Conservation (phyloP, 768 basidiomycete species). For the Boletus rex-veris region DNA sequence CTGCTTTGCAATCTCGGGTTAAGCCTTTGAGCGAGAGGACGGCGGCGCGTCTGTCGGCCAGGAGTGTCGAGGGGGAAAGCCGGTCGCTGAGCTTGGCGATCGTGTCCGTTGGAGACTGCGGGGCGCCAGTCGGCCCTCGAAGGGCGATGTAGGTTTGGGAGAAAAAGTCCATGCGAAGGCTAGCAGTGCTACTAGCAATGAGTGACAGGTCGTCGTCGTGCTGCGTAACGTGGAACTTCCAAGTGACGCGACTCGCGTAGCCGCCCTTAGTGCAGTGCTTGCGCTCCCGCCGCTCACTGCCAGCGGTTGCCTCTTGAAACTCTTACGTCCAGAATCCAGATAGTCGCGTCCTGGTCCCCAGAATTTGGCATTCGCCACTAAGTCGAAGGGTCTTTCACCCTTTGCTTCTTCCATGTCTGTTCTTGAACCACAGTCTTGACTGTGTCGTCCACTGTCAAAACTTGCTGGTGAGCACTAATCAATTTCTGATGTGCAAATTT, state of each 20-base stretch:
- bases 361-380: too few relatives aligned
- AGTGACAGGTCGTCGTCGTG: neutral
- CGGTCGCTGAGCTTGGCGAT: slow-evolving; percentile 86
- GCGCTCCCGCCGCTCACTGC: too few relatives aligned
- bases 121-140: slow-evolving; percentile 76
- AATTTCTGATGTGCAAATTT: too few relatives aligned
- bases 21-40: slow-evolving; percentile 94
- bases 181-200: neutral
- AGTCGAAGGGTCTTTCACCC: too few relatives aligned
- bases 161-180: slow-evolving; percentile 68
- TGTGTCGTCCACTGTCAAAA: too few relatives aligned
- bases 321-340: too few relatives aligned
- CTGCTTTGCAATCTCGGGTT: slow-evolving; percentile 83
- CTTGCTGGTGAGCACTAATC: too few relatives aligned
- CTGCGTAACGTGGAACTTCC: neutral
- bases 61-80: slow-evolving; percentile 82
- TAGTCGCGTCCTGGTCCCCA: too few relatives aligned
- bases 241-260: neutral
- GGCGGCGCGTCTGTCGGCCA: slow-evolving; percentile 89
- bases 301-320: too few relatives aligned
- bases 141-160: slow-evolving; percentile 83
- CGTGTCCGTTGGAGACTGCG: slow-evolving; percentile 81
- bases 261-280: too few relatives aligned
- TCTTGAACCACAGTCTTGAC: too few relatives aligned
- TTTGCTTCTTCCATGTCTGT: too few relatives aligned